These are phyloP conservation scores for Lactarius sanguifluus DNA, from an alignment of 768 basidiomycete genomes.

Conservation along the genomic window DNA sequence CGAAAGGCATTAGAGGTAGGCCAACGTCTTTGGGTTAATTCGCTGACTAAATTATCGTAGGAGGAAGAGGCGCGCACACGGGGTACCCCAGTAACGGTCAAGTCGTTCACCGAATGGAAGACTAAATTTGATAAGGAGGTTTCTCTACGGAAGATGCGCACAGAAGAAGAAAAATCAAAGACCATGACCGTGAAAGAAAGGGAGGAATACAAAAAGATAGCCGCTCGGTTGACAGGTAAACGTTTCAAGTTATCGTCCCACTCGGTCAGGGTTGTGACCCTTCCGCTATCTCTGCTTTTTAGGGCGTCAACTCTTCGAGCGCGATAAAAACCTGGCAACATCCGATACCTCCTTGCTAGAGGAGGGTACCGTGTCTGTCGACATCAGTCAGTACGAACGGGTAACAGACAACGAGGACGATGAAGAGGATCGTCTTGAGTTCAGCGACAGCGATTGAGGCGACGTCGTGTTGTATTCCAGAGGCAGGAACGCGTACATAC, in stretches of 20 bases:
- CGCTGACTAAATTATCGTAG: conserved; percentile 41
- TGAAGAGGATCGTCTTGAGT: conserved; percentile 61
- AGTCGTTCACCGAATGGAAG: conserved; percentile 83
- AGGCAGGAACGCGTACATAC: conserved; percentile 15
- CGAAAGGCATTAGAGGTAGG: conserved; percentile 72
- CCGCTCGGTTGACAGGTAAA: conserved; percentile 67
- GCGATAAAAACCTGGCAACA: conserved; percentile 61
- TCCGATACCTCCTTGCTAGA: conserved; percentile 82
- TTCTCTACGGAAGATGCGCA: conserved; percentile 53
- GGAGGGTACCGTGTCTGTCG: conserved; percentile 85
- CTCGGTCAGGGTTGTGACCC: conserved; percentile 13
- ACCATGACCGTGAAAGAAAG: conserved; percentile 73
- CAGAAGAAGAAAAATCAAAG: conserved; percentile 79
- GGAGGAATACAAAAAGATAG: conserved; percentile 74
- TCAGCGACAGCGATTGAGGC: conserved; percentile 84
- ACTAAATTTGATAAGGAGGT: conserved; percentile 71
- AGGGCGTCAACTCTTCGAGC: conserved; percentile 95
- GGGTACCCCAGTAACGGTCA: conserved; percentile 88
- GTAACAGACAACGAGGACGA: conserved; percentile 56
- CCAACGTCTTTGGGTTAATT: neutral
- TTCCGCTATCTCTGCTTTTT: conserved; percentile 17
- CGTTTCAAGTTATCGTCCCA: conserved; percentile 12
- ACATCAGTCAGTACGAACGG: conserved; percentile 86
- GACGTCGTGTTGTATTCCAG: neutral
- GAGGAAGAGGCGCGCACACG: conserved; percentile 84